These are phyloP conservation scores for Gloeopeniophorella convolvens DNA, from an alignment of 768 basidiomycete genomes.

Conservation along the genomic window DNA sequence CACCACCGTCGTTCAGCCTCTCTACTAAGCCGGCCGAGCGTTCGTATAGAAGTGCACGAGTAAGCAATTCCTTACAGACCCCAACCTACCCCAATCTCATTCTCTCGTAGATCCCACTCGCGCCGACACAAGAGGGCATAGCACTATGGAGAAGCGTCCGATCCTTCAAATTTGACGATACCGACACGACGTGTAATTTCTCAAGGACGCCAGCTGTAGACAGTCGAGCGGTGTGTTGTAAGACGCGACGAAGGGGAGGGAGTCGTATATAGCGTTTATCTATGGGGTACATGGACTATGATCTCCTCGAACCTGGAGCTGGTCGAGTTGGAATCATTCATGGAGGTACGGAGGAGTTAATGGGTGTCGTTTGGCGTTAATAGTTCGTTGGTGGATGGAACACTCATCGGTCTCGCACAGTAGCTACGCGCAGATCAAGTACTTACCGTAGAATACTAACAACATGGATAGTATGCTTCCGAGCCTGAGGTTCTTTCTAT, in stretches of 20 bases:
- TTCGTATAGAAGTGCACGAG: constrained; percentile 21
- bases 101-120: constrained; percentile 2
- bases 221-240: constrained; percentile 9
- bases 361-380: too few relatives aligned
- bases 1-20: constrained; percentile 13
- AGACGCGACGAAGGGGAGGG: neutral
- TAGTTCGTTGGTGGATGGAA: too few relatives aligned
- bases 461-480: too few relatives aligned
- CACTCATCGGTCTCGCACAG: too few relatives aligned
- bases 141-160: neutral
- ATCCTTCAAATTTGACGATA: neutral
- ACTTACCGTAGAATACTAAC: too few relatives aligned
- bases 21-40: constrained; percentile 18
- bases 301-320: too few relatives aligned
- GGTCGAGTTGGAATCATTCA: too few relatives aligned
- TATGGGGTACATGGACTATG: neutral
- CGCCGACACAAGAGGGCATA: constrained; percentile 9
- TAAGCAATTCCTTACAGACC: neutral
- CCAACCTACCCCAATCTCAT: neutral
- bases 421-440: too few relatives aligned
- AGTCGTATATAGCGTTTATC: constrained; percentile 1
- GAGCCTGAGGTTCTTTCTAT: too few relatives aligned
- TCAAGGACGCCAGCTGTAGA: neutral
- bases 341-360: too few relatives aligned
- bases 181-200: constrained; percentile 2